A percentile compares a stretch with the other conserved stretches of the same genome.
Conservation (phyloP, 2,329 filamentous ascomycete species). For the Calonectria crousiana region DNA sequence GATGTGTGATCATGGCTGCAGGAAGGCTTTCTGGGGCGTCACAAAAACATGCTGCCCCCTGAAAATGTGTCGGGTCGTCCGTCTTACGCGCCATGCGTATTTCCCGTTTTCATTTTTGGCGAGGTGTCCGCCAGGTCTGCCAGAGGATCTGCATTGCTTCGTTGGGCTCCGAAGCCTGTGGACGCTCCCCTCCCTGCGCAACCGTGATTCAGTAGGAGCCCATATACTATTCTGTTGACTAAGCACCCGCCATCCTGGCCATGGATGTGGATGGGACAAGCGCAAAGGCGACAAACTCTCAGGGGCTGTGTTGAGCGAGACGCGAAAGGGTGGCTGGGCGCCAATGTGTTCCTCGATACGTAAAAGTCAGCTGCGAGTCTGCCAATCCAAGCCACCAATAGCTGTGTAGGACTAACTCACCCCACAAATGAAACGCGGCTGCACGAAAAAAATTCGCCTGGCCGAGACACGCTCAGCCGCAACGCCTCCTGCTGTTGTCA, state of each 20-base stretch:
- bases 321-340: neutral
- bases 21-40: neutral
- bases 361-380: neutral
- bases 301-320: neutral
- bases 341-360: neutral
- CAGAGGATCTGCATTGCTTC: neutral
- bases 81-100: neutral
- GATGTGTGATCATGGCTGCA: neutral
- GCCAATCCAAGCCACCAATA: neutral
- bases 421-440: neutral
- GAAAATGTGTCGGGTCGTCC: neutral
- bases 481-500: neutral
- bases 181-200: no score
- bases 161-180: neutral
- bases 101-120: neutral
- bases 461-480: neutral
- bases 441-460: neutral
- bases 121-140: neutral
- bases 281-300: neutral
- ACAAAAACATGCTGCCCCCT: neutral
- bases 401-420: neutral
- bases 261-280: neutral
- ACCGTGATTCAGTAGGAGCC: no score
- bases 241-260: no score
- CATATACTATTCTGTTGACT: no score